Evolutionary conservation across 352 stramenopile species (phyloP), one percentile per base, ranked within the genome.

Genomic region (Globisporangium lucens): DNA sequence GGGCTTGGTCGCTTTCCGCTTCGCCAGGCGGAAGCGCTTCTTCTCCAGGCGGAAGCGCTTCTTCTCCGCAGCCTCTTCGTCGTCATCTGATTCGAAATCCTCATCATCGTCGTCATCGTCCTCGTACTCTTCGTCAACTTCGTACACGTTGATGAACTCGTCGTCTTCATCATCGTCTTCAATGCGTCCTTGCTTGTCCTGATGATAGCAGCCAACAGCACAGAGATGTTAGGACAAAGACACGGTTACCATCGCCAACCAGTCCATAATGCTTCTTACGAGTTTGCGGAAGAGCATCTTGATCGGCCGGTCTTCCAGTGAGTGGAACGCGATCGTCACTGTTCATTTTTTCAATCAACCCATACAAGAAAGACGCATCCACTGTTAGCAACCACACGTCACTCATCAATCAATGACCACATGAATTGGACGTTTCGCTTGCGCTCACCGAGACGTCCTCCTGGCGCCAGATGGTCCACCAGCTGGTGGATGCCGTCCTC

Each of bases 261-360:
- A 15, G 15, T 56, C 13, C 8, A 5, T 17, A 12, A 15, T 46
- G 20, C 12, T 12, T 24, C 73, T 20, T 75, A 93, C 82, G 59
- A 91, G 66, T 35, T 79, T 68, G 8, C 87, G 80, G 62, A 94
- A 92, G 24, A 92, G 78, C 9, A 77, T 67, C 73, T 94, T 94
- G 66, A 94, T 94, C 30, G 85, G 84, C 17, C 87, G 84, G 62
- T 94, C 87, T 57, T 94, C 87, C 17, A 94, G 75, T 6, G 87
- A 94, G 75, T 94, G 87, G 65, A 94, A 94, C 56, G 87, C 87
- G 63, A 94, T 94, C 8, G 86, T 90, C 22, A 79, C 83, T 89
- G 65, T 4, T 33, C 30, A 33, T 33, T 33, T 33, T 33, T n/a
- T 9, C 9, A 13, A 35, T 20, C 29, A 17, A 0, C 41, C 1